Conservation (phyloP, 2,329 filamentous ascomycete species). For the Fusarium foetens region DNA sequence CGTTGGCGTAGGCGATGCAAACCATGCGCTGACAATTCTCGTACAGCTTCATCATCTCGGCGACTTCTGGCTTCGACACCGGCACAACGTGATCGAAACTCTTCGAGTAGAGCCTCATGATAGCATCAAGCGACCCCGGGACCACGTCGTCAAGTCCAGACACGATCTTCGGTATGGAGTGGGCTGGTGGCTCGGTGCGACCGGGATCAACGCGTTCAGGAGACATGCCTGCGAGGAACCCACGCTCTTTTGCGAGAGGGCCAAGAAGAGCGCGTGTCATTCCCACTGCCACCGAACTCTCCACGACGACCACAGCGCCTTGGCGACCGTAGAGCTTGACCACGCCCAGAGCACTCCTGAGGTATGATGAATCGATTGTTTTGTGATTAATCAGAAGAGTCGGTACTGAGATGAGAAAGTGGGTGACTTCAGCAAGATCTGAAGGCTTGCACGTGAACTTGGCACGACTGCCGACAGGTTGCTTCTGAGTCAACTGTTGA, state of each 20-base stretch:
- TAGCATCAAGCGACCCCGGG: conserved; percentile 57
- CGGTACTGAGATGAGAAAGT: conserved; percentile 65
- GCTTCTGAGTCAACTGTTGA: conserved; percentile 46
- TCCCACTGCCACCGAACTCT: conserved; percentile 64
- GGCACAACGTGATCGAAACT: conserved; percentile 60
- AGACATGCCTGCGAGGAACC: conserved; percentile 61
- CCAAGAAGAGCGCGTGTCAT: conserved; percentile 63
- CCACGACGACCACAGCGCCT: conserved; percentile 61
- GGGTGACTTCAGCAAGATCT: conserved; percentile 56
- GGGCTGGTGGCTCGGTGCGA: conserved; percentile 52
- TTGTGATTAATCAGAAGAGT: conserved; percentile 60
- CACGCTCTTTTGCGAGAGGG: conserved; percentile 54
- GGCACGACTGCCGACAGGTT: conserved; percentile 44
- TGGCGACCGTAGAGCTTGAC: conserved; percentile 54
- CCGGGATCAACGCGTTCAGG: conserved; percentile 65
- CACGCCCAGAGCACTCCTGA: conserved; percentile 55
- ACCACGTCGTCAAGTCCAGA: conserved; percentile 61
- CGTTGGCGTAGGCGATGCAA: conserved; percentile 64
- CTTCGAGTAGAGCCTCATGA: conserved; percentile 56
- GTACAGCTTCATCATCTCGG: conserved; percentile 68
- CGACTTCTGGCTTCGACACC: conserved; percentile 63
- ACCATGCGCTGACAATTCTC: conserved; percentile 68
- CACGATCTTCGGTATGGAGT: conserved; percentile 63
- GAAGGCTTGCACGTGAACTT: conserved; percentile 52
- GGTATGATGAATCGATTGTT: conserved; percentile 59